A percentile compares a stretch with the other conserved stretches of the same genome.
phyloP scores from a whole-genome alignment of 169 alveolate genomes.

The Plasmodium vivax region DNA sequence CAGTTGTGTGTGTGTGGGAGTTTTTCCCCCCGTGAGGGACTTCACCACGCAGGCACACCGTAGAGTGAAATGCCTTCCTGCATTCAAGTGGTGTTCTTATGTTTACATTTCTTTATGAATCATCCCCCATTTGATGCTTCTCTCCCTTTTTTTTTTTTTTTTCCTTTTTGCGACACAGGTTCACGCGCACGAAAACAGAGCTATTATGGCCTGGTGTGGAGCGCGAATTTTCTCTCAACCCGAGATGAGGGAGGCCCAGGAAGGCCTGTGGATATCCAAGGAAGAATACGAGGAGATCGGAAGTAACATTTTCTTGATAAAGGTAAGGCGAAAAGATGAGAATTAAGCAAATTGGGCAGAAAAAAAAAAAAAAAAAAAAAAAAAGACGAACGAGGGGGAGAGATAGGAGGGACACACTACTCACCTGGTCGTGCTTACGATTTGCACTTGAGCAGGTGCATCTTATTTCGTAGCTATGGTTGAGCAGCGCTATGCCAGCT shows the following conservation, averaged over 20 bases:
- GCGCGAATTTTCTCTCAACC: constrained; percentile 56
- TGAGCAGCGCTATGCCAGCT: background rate
- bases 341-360: background rate
- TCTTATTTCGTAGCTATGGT: background rate
- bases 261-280: constrained; percentile 79
- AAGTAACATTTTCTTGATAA: constrained; percentile 70
- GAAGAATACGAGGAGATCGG: constrained; percentile 81
- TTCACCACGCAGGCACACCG: background rate
- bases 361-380: background rate
- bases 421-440: background rate
- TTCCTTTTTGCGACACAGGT: constrained; percentile 20
- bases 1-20: background rate
- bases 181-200: constrained; percentile 62
- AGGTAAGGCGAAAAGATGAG: constrained; percentile 44
- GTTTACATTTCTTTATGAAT: background rate
- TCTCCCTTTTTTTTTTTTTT: background rate
- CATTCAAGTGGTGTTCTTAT: background rate
- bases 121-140: background rate
- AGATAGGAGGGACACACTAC: background rate
- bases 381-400: background rate
- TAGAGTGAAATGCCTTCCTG: background rate
- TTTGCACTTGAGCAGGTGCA: background rate
- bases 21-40: background rate
- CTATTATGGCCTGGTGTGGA: constrained; percentile 71
- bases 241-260: constrained; percentile 74